Conservation (phyloP, 345 rosid species). For the Dipteronia dyeriana region DNA sequence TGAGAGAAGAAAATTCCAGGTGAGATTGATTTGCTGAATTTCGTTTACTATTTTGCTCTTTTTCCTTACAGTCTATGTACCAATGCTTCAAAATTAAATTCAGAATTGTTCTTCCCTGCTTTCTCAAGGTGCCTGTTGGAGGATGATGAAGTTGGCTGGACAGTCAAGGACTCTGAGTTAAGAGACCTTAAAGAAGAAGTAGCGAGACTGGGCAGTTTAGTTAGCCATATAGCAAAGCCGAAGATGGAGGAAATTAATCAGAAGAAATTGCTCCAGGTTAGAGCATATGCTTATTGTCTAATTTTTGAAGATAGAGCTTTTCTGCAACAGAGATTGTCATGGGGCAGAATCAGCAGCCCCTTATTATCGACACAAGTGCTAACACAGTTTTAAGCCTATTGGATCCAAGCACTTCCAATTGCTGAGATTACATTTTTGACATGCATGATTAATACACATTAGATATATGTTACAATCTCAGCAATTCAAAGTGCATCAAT, state of each 20-base stretch:
- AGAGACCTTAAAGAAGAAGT: constrained; percentile 72
- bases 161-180: constrained; percentile 60
- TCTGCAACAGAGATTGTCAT: background rate
- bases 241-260: constrained; percentile 46
- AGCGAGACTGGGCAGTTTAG: constrained; percentile 49
- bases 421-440: background rate
- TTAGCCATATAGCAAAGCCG: constrained; percentile 62
- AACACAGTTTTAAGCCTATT: background rate
- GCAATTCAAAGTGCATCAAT: background rate
- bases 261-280: constrained; percentile 44
- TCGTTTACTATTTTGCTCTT: constrained; percentile 9
- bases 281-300: background rate
- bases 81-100: constrained; percentile 4
- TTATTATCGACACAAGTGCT: background rate
- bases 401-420: background rate
- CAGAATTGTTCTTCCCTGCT: constrained; percentile 16
- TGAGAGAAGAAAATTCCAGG: constrained; percentile 60
- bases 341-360: background rate
- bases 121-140: constrained; percentile 43
- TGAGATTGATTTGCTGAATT: constrained; percentile 22
- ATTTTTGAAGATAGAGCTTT: background rate
- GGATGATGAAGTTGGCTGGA: constrained; percentile 51
- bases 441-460: background rate
- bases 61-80: constrained; percentile 5
- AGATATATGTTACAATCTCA: background rate